Evolutionary conservation across 164 flowering plant genomes (phyloP).

Genomic region (Umbilicus rupestris): DNA sequence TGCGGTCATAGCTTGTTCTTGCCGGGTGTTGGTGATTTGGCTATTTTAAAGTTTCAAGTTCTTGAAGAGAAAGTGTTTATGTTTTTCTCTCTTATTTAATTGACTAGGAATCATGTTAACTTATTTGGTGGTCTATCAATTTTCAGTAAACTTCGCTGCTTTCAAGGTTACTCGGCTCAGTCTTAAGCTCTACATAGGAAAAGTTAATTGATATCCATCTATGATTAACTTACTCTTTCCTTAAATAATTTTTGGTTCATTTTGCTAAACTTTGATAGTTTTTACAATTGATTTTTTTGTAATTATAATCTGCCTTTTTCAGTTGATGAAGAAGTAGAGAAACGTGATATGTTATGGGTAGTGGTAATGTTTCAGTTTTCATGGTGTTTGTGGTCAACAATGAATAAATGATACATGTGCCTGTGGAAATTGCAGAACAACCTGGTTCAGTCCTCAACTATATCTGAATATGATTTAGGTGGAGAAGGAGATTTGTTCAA

Average conservation of each 20-base stretch:
- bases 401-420: not conserved
- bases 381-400: not conserved
- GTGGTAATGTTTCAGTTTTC: not conserved
- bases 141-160: not conserved
- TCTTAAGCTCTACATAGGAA: not conserved
- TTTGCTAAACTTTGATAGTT: not conserved
- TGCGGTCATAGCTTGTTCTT: not conserved
- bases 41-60: not conserved
- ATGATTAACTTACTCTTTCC: not conserved
- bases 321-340: not conserved
- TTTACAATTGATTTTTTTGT: not conserved
- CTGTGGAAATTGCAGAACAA: slow-evolving; percentile 22
- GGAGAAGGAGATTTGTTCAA: slow-evolving; percentile 88
- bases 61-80: slow-evolving; percentile 1
- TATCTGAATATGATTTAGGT: slow-evolving; percentile 70
- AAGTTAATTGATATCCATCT: not conserved
- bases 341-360: not conserved
- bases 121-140: not conserved
- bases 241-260: not conserved
- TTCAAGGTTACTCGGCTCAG: not conserved
- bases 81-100: not conserved
- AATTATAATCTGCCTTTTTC: too few relatives aligned
- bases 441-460: slow-evolving; percentile 32
- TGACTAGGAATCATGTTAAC: not conserved
- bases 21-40: not conserved